Conservation (phyloP, 495 filamentous ascomycete species). For the Hyphodiscus hymeniophilus region DNA sequence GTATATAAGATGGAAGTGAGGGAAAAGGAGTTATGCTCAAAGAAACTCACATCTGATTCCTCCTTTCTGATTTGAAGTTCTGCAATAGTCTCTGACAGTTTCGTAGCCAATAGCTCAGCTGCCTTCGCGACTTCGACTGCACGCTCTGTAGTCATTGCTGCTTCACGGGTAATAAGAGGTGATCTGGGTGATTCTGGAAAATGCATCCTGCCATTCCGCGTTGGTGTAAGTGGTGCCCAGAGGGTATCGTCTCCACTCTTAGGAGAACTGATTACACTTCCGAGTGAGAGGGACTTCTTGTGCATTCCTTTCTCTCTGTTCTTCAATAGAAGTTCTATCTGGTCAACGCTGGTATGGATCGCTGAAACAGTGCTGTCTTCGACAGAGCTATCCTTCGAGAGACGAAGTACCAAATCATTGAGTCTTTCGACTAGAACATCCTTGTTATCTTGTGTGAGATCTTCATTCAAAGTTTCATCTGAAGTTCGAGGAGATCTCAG, state of each 20-base stretch:
- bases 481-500: not conserved
- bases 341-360: slow-evolving; percentile 19
- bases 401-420: slow-evolving; percentile 33
- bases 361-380: slow-evolving; percentile 11
- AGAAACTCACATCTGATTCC: slow-evolving; percentile 38
- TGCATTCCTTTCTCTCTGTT: slow-evolving; percentile 4
- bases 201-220: slow-evolving; percentile 9
- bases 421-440: slow-evolving; percentile 42
- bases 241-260: slow-evolving; percentile 11
- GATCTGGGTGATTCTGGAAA: not conserved
- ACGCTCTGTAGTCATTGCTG: slow-evolving; percentile 13
- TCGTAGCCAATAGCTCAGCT: slow-evolving; percentile 31
- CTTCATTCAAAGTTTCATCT: no score
- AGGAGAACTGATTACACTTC: not conserved
- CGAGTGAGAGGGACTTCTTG: not conserved
- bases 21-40: not conserved
- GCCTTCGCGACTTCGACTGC: slow-evolving; percentile 29
- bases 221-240: slow-evolving; percentile 16
- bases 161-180: not conserved
- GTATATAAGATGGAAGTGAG: not conserved
- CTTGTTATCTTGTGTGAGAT: slow-evolving; percentile 32
- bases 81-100: slow-evolving; percentile 28
- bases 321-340: slow-evolving; percentile 13
- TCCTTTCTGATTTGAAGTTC: slow-evolving; percentile 36
- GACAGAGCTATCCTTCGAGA: slow-evolving; percentile 19